Evolutionary conservation across 345 rosid species (phyloP).

Genomic region (Moricandia moricandioides): DNA sequence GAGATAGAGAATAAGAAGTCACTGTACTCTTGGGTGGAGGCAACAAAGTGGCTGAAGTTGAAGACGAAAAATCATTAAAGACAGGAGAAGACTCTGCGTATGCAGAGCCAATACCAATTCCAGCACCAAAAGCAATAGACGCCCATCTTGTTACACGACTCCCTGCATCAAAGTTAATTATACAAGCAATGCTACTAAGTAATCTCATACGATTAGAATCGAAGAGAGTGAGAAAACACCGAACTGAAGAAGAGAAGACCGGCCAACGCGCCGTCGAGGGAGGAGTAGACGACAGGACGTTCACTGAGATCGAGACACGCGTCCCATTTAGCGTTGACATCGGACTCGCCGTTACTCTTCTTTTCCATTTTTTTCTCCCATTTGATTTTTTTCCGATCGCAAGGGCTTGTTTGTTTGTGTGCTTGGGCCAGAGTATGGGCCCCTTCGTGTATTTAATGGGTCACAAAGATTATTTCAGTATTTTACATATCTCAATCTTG

Average conservation of each 20-base stretch:
- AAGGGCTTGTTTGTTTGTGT: background rate
- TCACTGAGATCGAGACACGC: constrained; percentile 81
- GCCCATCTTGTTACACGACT: constrained; percentile 88
- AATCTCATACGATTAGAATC: too few species aligned
- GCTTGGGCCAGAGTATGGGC: constrained; percentile 4
- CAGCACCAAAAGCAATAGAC: constrained; percentile 87
- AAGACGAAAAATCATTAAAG: constrained; percentile 52
- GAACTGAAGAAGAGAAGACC: constrained; percentile 92
- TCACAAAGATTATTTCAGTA: background rate
- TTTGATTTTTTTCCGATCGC: constrained; percentile 13
- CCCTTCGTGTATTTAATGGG: background rate
- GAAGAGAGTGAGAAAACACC: background rate
- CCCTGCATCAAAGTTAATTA: constrained; percentile 40
- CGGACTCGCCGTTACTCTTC: constrained; percentile 29
- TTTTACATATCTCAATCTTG: background rate
- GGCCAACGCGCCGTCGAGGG: constrained; percentile 71
- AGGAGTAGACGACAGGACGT: constrained; percentile 79
- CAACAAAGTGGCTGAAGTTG: constrained; percentile 33
- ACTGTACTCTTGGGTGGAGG: constrained; percentile 42
- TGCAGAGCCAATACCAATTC: constrained; percentile 90
- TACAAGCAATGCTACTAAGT: background rate
- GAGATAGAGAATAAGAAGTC: constrained; percentile 37
- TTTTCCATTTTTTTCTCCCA: constrained; percentile 37
- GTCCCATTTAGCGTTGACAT: constrained; percentile 83
- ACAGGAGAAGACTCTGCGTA: constrained; percentile 66